These are phyloP conservation scores for Citrus unshiu DNA, from an alignment of 345 rosid species.

Conservation along the genomic window DNA sequence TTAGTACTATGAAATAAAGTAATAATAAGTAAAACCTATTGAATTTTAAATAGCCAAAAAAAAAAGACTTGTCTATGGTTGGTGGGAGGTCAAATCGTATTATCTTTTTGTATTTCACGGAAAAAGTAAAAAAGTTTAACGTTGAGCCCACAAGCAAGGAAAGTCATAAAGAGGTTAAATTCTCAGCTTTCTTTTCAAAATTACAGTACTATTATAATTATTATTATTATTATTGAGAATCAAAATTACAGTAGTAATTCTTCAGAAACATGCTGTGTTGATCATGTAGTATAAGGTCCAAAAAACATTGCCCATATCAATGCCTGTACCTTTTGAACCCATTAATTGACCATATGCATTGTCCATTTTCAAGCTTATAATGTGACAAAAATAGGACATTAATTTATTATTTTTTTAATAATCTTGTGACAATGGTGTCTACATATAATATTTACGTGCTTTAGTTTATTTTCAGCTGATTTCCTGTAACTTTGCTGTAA, in stretches of 20 bases:
- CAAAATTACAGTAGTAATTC: not conserved
- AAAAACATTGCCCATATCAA: not conserved
- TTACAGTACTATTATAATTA: no score
- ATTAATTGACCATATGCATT: not conserved
- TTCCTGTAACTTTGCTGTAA: not conserved
- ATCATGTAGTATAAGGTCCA: not conserved
- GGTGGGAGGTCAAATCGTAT: conserved; percentile 22
- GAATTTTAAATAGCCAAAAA: not conserved
- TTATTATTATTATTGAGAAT: no score
- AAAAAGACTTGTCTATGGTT: not conserved
- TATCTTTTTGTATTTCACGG: not conserved
- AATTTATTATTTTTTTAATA: not conserved
- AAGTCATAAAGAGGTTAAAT: not conserved
- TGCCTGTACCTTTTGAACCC: not conserved
- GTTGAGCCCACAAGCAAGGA: not conserved
- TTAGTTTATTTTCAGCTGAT: not conserved
- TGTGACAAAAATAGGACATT: not conserved
- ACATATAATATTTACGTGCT: not conserved
- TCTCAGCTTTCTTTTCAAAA: not conserved
- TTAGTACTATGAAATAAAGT: no score
- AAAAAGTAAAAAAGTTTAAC: not conserved
- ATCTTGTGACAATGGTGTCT: not conserved
- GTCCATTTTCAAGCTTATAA: not conserved
- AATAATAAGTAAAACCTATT: not conserved
- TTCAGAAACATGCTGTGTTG: not conserved